A percentile compares a stretch with the other conserved stretches of the same genome.
phyloP scores from a whole-genome alignment of 148 eudicot species.

The Pharnaceum exiguum region DNA sequence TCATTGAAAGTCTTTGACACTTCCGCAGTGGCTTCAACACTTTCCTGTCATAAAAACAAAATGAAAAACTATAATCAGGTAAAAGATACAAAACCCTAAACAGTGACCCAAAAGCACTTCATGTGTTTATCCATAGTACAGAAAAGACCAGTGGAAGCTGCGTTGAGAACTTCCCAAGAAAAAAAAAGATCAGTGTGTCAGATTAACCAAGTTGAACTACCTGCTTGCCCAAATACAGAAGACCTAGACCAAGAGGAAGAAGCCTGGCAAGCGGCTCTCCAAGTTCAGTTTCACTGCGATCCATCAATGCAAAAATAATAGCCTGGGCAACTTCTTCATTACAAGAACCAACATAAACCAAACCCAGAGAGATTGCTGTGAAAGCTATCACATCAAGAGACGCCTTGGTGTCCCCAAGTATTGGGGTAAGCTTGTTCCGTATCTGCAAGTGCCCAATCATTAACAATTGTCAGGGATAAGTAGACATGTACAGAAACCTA shows the following conservation, averaged over 20 bases:
- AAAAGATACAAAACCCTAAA: neutral
- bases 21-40: slow-evolving; percentile 88
- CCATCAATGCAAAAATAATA: slow-evolving; percentile 83
- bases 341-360: slow-evolving; percentile 86
- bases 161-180: neutral
- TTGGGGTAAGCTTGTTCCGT: slow-evolving; percentile 49
- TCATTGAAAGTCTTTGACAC: slow-evolving; percentile 88
- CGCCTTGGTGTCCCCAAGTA: slow-evolving; percentile 69
- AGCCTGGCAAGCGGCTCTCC: slow-evolving; percentile 79
- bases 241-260: slow-evolving; percentile 90
- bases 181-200: neutral
- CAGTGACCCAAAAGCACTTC: neutral
- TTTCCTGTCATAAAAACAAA: slow-evolving; percentile 45
- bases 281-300: slow-evolving; percentile 67
- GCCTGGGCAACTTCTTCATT: slow-evolving; percentile 89
- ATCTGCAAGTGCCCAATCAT: slow-evolving; percentile 38
- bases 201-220: slow-evolving; percentile 23
- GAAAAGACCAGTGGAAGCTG: neutral
- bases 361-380: slow-evolving; percentile 69
- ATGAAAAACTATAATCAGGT: neutral
- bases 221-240: slow-evolving; percentile 93
- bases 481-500: neutral
- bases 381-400: slow-evolving; percentile 89
- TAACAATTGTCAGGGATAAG: neutral
- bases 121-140: neutral